Conservation (phyloP, 192 early-diverging fungal species). For the Cladochytrium replicatum region DNA sequence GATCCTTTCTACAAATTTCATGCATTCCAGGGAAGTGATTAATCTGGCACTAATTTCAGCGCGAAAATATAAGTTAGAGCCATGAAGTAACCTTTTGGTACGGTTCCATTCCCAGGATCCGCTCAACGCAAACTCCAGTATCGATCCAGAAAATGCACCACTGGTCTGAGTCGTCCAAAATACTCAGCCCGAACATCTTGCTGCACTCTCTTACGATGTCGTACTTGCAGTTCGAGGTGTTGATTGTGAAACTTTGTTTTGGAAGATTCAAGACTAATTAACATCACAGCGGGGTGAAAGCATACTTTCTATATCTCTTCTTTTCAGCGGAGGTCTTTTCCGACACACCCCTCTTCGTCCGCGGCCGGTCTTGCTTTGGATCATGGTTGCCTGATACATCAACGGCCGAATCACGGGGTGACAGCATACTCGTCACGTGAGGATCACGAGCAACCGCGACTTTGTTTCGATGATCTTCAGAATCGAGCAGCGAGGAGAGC, state of each 20-base stretch:
- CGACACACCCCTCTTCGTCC: too few relatives aligned
- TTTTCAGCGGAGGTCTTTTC: too few relatives aligned
- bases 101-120: constrained; percentile 39
- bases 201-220: constrained; percentile 34
- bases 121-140: constrained; percentile 44
- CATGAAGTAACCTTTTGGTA: neutral
- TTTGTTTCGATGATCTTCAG: too few relatives aligned
- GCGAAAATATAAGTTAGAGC: neutral
- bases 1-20: constrained; percentile 49
- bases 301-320: neutral
- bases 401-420: too few relatives aligned
- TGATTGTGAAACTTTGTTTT: constrained; percentile 16
- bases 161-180: constrained; percentile 26
- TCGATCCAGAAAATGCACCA: constrained; percentile 49
- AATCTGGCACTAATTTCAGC: constrained; percentile 40
- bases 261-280: too few relatives aligned
- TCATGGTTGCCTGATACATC: too few relatives aligned
- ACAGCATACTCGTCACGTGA: too few relatives aligned
- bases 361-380: too few relatives aligned
- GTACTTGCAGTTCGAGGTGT: constrained; percentile 37
- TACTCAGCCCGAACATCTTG: constrained; percentile 16
- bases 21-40: constrained; percentile 60
- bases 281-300: neutral
- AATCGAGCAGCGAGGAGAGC: too few relatives aligned
- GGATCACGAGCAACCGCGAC: too few relatives aligned